Evolutionary conservation across 1,139 yeast species (phyloP), one percentile per base, ranked within the genome.

Genomic region (Pichia sp.): DNA sequence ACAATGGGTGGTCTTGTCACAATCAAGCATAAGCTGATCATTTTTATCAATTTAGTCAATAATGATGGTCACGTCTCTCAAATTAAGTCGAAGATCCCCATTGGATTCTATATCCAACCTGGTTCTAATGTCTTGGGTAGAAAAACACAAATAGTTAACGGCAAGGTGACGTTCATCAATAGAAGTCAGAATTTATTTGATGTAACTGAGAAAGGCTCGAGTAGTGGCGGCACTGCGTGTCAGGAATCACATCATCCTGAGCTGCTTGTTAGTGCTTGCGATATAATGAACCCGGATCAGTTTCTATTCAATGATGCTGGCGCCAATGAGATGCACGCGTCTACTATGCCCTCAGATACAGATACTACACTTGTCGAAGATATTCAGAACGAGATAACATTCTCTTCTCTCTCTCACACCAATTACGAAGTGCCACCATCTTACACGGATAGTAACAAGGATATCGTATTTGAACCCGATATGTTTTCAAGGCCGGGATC

Each of bases 41-140:
- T 54, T 13, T 66, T 67, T 3, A 67, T 80, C 19, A 72, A 72
- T 37, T 55, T 81, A 30, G 62, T 69, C 21, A 80, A 79, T 50
- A 63, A 72, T 3, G 76, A 70, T 42, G 84, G 85, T 2, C 94
- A 83, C 55, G 72, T 73, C 2, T 79, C 88, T 1, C 91, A 83
- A 52, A 66, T 83, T 35, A 65, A 91, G 25, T 88, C 93, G 0
- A 75, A 86, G 4, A 60, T 83, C 34, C 94, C 94, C 0, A 62
- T 83, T 7, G 67, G 66, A 33, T 58, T 83, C 26, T 80, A 51
- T 27, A 35, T 53, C 17, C 42, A 49, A n/a, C 47, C 52, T 7
- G 34, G 40, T 18, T 15, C 12, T 4, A 22, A 10, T 14, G 25
- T 37, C 21, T 32, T 30, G 21, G 32, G 38, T 3, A 41, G 35